Evolutionary conservation across 371 early-diverging fungal species (phyloP), one percentile per base, ranked within the genome.

Genomic region (Amoeboaphelidium protococcarum): DNA sequence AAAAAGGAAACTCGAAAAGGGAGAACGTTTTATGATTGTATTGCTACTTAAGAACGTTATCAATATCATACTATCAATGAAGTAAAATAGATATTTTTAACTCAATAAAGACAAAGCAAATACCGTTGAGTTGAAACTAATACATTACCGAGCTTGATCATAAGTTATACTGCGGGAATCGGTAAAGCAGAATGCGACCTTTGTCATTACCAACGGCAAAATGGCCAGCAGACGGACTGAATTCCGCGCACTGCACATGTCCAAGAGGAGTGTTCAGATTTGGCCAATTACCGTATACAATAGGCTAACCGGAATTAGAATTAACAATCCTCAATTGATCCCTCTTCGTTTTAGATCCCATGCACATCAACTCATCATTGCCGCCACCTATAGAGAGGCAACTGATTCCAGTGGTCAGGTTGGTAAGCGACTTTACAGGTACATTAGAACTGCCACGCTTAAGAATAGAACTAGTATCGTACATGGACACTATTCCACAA

Each of bases 201-300:
- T 69, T 75, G 50, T 72, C 76, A 57, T 88, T 88, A 25, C 89
- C 87, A 44, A 85, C 66, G 13, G 85, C 83, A 47, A 90, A 51
- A 50, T 80, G 85, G 10, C 85, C 86, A 43, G 85, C 80, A 48
- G 74, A 67, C 19, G 87, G 86, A 13, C 87, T 85, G 55, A 89
- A 90, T 42, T 69, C 73, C 23, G 79, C 55, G 43, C 63, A 56
- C 40, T 71, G 64, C 26, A 86, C 80, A 53, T 78, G 68, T 25
- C 77, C 69, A 25, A 88, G 62, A 13, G 85, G 85, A 2, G 88
- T 84, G 23, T 61, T 59, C 10, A 56, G 54, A 6, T 81, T 83
- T 2, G 91, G 91, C 91, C 91, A 94, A 63, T 89, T 90, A 49
- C 65, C 50, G 59, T 79, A 86, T 40, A 89, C 83, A 13, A 70